Conservation (phyloP, 495 filamentous ascomycete species). For the Neurospora intermedia region DNA sequence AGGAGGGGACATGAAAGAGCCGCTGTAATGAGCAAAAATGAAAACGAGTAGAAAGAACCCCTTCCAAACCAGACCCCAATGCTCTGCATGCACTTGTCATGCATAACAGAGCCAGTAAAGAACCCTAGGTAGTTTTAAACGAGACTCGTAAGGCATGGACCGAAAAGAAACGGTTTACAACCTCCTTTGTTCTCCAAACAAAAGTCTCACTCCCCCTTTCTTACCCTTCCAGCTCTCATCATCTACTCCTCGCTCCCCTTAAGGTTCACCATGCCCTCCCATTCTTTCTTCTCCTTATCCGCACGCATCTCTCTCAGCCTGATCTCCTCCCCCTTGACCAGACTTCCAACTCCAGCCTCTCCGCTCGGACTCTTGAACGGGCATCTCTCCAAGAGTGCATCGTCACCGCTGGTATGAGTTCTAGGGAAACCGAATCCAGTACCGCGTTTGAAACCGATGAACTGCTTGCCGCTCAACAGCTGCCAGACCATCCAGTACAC, state of each 20-base stretch:
- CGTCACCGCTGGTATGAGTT: not conserved
- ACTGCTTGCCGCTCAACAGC: constrained; percentile 13
- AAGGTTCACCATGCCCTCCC: not conserved
- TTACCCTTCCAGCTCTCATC: not conserved
- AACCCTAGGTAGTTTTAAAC: not conserved
- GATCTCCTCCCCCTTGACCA: not conserved
- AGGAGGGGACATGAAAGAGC: not conserved
- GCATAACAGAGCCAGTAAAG: not conserved
- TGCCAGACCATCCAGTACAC: constrained; percentile 19
- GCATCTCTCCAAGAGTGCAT: not conserved
- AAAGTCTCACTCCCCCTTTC: not conserved
- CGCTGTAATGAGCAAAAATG: not conserved
- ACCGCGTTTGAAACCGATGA: constrained; percentile 11
- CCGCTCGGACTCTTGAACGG: constrained; percentile 11
- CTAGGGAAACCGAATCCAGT: constrained; percentile 11
- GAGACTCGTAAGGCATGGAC: not conserved
- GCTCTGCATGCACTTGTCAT: not conserved
- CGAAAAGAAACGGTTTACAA: not conserved
- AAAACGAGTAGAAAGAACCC: not conserved
- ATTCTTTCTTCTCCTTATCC: not conserved
- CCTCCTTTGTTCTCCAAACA: not conserved
- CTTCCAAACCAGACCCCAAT: not conserved
- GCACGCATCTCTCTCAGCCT: not conserved
- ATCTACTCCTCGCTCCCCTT: not conserved
- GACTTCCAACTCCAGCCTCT: constrained; percentile 4